Percentiles rank a stretch among this genome's conserved stretches.
Evolutionary conservation across 495 filamentous ascomycete genomes (phyloP).

Genomic region (Hyaloscypha hepaticicola): DNA sequence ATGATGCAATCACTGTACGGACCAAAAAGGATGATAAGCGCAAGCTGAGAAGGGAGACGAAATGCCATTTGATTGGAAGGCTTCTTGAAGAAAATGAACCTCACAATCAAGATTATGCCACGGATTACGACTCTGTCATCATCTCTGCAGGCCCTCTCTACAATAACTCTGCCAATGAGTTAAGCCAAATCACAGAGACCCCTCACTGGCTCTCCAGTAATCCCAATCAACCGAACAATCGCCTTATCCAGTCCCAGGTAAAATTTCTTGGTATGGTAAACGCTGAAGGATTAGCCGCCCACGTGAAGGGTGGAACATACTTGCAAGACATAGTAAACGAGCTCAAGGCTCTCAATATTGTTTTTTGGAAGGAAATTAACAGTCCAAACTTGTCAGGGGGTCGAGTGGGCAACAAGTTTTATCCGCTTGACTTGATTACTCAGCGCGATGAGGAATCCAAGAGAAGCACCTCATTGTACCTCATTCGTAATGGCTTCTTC

Average conservation of each 20-base stretch:
- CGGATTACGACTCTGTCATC: too few relatives aligned
- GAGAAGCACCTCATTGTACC: not conserved
- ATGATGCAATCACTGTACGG: not conserved
- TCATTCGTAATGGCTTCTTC: constrained; percentile 58
- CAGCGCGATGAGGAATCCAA: too few relatives aligned
- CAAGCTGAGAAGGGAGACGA: not conserved
- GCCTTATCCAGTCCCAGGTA: not conserved
- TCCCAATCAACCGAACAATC: too few relatives aligned
- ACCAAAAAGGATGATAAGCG: not conserved
- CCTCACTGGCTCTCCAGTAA: too few relatives aligned
- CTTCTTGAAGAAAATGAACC: too few relatives aligned
- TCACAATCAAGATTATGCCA: too few relatives aligned
- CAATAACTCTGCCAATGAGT: too few relatives aligned
- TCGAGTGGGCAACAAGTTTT: constrained; percentile 3
- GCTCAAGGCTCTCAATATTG: constrained; percentile 14
- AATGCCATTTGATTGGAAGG: too few relatives aligned
- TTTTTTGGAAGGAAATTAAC: constrained; percentile 11
- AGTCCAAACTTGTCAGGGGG: not conserved
- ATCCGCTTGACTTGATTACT: not conserved
- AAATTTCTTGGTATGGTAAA: not conserved
- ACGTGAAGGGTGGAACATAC: not conserved
- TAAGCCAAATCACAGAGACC: too few relatives aligned
- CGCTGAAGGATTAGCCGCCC: not conserved
- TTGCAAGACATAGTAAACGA: not conserved
- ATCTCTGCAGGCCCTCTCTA: too few relatives aligned